phyloP scores from a whole-genome alignment of 1,284 basidiomycete genomes.

The Cystobasidium slooffiae region DNA sequence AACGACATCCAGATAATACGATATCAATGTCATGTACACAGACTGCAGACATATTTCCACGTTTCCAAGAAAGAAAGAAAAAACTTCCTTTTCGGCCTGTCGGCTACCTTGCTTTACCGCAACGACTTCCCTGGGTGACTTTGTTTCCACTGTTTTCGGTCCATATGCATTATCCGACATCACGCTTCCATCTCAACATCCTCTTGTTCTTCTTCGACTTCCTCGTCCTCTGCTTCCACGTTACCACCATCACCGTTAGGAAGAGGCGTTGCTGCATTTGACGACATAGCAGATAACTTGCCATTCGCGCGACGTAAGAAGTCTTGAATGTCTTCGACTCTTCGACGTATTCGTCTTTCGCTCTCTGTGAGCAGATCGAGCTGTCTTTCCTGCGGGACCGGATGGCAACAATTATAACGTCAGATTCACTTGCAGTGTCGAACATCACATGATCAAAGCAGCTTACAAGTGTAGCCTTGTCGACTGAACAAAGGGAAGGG shows the following conservation, averaged over 20 bases:
- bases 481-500: neutral
- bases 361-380: slow-evolving; percentile 19
- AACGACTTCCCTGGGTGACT: too few species aligned
- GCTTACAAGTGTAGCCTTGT: slow-evolving; percentile 14
- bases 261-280: neutral
- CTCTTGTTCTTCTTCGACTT: neutral
- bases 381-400: slow-evolving; percentile 5
- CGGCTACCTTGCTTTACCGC: too few species aligned
- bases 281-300: neutral
- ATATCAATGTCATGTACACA: too few species aligned
- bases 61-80: too few species aligned
- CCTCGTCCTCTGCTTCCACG: neutral
- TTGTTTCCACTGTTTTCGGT: too few species aligned
- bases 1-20: too few species aligned
- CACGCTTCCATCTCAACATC: slow-evolving; percentile 1
- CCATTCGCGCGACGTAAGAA: slow-evolving; percentile 6
- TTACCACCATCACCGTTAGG: too few species aligned
- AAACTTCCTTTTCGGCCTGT: too few species aligned
- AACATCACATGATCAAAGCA: neutral
- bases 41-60: too few species aligned
- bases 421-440: neutral
- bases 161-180: too few species aligned
- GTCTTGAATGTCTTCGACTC: slow-evolving; percentile 24
- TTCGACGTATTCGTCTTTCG: slow-evolving; percentile 22
- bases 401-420: neutral